Evolutionary conservation across 768 basidiomycete species (phyloP), one percentile per base, ranked within the genome.

Genomic region (Brasilioporus rufonigricans): DNA sequence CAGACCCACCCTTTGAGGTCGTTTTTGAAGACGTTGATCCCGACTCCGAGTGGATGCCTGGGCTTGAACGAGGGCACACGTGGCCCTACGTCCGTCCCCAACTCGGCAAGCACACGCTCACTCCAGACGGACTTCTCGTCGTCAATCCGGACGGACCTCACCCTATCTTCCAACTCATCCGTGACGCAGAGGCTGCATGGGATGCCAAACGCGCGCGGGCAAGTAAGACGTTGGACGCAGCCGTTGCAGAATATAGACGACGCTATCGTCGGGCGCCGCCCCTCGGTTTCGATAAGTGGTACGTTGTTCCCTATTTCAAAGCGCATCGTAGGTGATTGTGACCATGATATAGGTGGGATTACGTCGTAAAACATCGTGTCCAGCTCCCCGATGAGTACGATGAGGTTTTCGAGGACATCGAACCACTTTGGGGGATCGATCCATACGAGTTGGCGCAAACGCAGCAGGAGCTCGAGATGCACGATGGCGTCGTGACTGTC

Each of bases 341-440:
- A 43, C 35, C 27, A 29, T 29, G 27, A 16, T 16, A 9, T 29
- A 71, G 76, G 77, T 79, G 77, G 78, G 57, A 68, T 21, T 80
- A 76, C 52, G 73, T 74, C 7, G 64, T 68, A n/a, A 58, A 60
- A 47, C 58, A 80, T 55, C 56, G 70, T 27, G 70, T 79, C 2
- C 73, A 70, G 40, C 66, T 79, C 1, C 74, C 72, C 16, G 79
- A 79, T 55, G 77, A 79, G 51, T 79, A 80, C 44, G 77, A 80
- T 61, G 75, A 77, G 55, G 78, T 79, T 46, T 60, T 67, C 50
- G 57, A 64, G 8, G 70, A 77, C 48, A 54, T 78, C 10, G 67
- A 71, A 24, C 71, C 72, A 0, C 75, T 67, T 59, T 74, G 67
- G 66, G 76, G 71, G 0, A 60, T 78, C 44, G 59, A 66, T 32